These are phyloP conservation scores for Candida gigantensis DNA, from an alignment of 1,139 yeast species.

Conservation along the genomic window DNA sequence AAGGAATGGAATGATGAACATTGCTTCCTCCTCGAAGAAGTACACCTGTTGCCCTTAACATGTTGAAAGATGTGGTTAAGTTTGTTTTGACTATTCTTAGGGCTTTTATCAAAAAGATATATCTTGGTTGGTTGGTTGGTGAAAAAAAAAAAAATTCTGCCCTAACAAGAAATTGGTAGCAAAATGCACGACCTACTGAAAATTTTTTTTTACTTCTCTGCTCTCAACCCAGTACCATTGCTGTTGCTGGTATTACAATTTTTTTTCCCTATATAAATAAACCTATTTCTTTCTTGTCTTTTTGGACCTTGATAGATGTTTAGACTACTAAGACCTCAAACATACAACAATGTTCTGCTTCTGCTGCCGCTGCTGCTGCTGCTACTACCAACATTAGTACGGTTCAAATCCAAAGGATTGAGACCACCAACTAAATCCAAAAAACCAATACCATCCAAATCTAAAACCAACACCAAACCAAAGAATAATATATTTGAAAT, in stretches of 20 bases:
- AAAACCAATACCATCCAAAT: conserved; percentile 9
- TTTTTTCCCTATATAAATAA: neutral
- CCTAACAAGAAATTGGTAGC: no score
- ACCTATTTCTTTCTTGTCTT: neutral
- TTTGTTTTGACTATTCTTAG: no score
- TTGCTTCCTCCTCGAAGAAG: conserved; percentile 1
- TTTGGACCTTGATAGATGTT: conserved; percentile 4
- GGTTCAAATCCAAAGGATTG: conserved; percentile 2
- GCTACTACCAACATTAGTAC: conserved; percentile 2
- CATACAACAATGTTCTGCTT: neutral
- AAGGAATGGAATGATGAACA: neutral
- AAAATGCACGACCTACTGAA: neutral
- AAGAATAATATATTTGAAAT: conserved; percentile 11
- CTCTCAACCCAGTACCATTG: neutral
- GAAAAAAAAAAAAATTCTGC: neutral
- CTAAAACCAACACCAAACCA: neutral
- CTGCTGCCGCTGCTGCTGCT: no score
- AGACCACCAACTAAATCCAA: neutral
- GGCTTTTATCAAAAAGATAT: no score
- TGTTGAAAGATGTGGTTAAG: neutral
- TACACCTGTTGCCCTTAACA: conserved; percentile 4
- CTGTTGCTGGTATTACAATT: no score
- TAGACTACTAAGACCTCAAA: conserved; percentile 1
- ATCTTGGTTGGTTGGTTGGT: no score
- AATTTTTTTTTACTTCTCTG: neutral